Conservation (phyloP, 768 basidiomycete species). For the Tylopilus subfusipes region DNA sequence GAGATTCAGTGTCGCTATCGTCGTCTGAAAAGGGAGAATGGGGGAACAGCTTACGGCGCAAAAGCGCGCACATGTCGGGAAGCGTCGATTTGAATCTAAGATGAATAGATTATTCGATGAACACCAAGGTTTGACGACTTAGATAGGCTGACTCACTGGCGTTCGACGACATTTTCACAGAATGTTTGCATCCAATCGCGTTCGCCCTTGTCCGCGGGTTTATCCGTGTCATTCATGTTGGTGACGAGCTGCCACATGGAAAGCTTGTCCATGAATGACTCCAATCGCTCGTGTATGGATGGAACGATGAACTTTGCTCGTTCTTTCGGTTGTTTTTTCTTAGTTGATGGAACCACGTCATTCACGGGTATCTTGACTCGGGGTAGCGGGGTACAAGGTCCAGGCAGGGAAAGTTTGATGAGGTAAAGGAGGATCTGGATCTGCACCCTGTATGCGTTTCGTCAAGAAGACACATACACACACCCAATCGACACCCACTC, state of each 20-base stretch:
- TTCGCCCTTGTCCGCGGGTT: constrained; percentile 25
- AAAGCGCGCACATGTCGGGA: constrained; percentile 51
- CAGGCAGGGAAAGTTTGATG: constrained; percentile 61
- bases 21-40: constrained; percentile 57
- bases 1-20: constrained; percentile 21
- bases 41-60: constrained; percentile 66
- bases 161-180: constrained; percentile 63
- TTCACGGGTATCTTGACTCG: constrained; percentile 25
- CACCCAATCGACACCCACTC: constrained; percentile 42
- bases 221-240: constrained; percentile 37
- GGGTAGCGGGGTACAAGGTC: constrained; percentile 32
- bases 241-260: constrained; percentile 69
- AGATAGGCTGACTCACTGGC: constrained; percentile 41
- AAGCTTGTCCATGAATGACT: constrained; percentile 75
- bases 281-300: constrained; percentile 50
- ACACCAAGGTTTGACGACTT: not conserved
- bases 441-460: constrained; percentile 48
- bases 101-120: not conserved
- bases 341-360: constrained; percentile 27
- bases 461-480: constrained; percentile 4
- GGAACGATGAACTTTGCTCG: constrained; percentile 22
- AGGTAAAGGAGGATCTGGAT: constrained; percentile 73
- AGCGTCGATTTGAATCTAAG: constrained; percentile 53
- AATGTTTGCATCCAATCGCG: constrained; percentile 77
- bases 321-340: constrained; percentile 30